Evolutionary conservation across 2,329 filamentous ascomycete species (phyloP), one percentile per base, ranked within the genome.

Genomic region (Diaporthe citri): DNA sequence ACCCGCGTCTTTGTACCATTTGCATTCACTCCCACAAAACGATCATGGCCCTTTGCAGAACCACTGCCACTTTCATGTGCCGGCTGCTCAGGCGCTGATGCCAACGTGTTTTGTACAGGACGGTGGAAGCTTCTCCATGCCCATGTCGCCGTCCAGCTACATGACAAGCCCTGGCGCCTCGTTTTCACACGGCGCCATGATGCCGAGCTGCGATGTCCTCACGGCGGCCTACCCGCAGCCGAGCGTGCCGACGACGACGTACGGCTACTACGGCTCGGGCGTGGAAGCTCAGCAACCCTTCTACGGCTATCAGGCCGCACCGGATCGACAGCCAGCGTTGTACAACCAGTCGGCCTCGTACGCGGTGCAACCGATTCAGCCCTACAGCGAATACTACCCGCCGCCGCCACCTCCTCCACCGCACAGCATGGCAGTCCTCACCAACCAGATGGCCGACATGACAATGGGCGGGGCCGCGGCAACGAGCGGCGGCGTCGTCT

Each of bases 361-460:
- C 62, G 69, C 75, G 12, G 75, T 72, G 39, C 75, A 75, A 52
- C 55, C 75, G 25, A 31, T 46, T 12, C 71, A 72, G 59, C 72
- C 73, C 25, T 75, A 75, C 48, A 57, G 48, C 31, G 62, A 75
- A 22, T 75, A 72, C 39, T 72, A 76, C 31, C 60, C 55, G 3
- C 60, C 73, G 25, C 60, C 60, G 5, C 60, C 60, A 0, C 60
- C 59, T 4, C 60, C 59, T 2, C 70, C 71, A 22, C 64, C 64
- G 17, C 64, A 48, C 34, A 69, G 9, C 57, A 46, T 36, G 17
- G 52, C 70, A 25, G 39, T 51, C 31, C 56, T 75, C 4, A 70
- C 48, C 56, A 57, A 34, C 39, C 75, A 75, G 48, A 41, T 75
- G 55, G 64, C 75, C 28, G 36, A 55, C 48, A 36, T 76, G 28